phyloP scores from a whole-genome alignment of 2,329 filamentous ascomycete species.

The Diaporthe sp. region DNA sequence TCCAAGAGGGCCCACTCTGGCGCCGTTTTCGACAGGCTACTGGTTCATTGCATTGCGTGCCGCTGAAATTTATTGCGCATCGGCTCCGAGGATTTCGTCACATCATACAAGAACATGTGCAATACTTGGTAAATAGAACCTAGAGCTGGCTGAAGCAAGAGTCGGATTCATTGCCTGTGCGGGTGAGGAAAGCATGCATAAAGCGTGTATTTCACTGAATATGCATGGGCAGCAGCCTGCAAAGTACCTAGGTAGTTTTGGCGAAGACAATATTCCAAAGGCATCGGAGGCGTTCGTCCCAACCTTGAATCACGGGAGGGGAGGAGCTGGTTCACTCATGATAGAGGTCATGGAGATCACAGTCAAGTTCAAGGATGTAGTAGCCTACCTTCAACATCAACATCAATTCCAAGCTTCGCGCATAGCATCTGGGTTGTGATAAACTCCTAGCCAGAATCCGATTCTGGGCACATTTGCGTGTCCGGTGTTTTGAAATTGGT shows the following conservation, averaged over 20 bases:
- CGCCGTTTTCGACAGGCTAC: conserved; percentile 25
- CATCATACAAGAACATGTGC: neutral
- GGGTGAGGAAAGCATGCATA: neutral
- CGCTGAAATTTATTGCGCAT: conserved; percentile 8
- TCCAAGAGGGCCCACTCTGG: conserved; percentile 19
- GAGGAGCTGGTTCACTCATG: neutral
- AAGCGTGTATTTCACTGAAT: neutral
- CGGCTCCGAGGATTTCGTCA: conserved; percentile 2
- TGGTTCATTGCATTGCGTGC: neutral
- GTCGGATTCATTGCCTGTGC: neutral
- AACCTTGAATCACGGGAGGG: neutral
- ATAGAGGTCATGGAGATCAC: neutral
- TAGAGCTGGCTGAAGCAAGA: neutral
- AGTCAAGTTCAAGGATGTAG: neutral
- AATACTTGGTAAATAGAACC: neutral
- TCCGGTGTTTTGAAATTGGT: neutral
- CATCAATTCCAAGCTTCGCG: too few species aligned
- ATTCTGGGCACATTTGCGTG: neutral
- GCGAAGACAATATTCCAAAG: neutral
- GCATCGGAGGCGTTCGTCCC: neutral
- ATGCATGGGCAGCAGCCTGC: neutral
- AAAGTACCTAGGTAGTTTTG: neutral
- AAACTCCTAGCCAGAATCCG: neutral
- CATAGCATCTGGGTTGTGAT: neutral
- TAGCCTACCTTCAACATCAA: neutral